These are phyloP conservation scores for Trametes pubescens DNA, from an alignment of 1,284 basidiomycete species.

Conservation along the genomic window DNA sequence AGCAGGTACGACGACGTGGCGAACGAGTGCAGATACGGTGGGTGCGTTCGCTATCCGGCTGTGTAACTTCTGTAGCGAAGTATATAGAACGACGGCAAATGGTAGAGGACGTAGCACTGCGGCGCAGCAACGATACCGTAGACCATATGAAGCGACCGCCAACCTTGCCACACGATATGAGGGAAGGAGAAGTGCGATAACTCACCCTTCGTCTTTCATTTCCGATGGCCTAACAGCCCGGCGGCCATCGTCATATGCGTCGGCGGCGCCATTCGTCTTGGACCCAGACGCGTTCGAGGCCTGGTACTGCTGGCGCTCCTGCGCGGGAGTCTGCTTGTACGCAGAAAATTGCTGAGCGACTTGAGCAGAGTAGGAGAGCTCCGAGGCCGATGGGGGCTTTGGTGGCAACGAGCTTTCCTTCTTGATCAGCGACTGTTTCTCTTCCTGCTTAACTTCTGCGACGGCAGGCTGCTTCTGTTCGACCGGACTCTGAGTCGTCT, in stretches of 20 bases:
- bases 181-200: slow-evolving; percentile 38
- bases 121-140: slow-evolving; percentile 30
- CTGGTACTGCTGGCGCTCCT: slow-evolving; percentile 64
- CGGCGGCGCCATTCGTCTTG: slow-evolving; percentile 27
- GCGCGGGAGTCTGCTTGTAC: slow-evolving; percentile 73
- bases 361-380: slow-evolving; percentile 72
- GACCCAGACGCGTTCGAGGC: slow-evolving; percentile 28
- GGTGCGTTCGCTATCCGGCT: slow-evolving; percentile 19
- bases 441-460: slow-evolving; percentile 27
- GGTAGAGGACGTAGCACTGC: slow-evolving; percentile 37
- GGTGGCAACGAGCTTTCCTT: slow-evolving; percentile 37
- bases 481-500: slow-evolving; percentile 19
- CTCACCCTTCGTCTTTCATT: slow-evolving; percentile 96
- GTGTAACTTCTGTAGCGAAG: slow-evolving; percentile 25
- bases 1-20: slow-evolving; percentile 17
- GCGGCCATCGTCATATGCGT: slow-evolving; percentile 20
- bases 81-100: slow-evolving; percentile 30
- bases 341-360: slow-evolving; percentile 75
- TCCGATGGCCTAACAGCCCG: slow-evolving; percentile 70
- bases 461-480: slow-evolving; percentile 17
- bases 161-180: slow-evolving; percentile 21
- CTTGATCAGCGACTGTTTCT: slow-evolving; percentile 20
- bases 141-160: slow-evolving; percentile 20
- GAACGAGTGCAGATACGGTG: slow-evolving; percentile 21
- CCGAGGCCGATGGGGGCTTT: slow-evolving; percentile 38